These are phyloP conservation scores for Penicillium corylophilum DNA, from an alignment of 2,329 filamentous ascomycete species.

Conservation along the genomic window DNA sequence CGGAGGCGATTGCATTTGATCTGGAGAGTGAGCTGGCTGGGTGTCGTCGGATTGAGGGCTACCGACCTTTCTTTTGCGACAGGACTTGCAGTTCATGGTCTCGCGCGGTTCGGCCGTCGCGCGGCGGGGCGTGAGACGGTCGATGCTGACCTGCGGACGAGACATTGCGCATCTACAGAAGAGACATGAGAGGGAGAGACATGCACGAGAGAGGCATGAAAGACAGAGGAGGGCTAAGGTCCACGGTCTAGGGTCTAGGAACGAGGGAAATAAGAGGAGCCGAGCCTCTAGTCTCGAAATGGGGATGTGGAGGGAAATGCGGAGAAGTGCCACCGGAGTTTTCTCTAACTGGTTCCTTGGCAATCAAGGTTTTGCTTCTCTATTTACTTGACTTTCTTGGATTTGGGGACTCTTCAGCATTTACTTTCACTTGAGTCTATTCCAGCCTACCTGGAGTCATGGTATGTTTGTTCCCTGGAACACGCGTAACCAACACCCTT, in stretches of 20 bases:
- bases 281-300: background rate
- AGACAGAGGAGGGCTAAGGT: background rate
- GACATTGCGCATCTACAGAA: conserved; percentile 52
- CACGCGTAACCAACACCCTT: background rate
- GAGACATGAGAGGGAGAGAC: conserved; percentile 4
- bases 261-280: background rate
- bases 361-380: background rate
- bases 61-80: conserved; percentile 81
- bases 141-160: conserved; percentile 76
- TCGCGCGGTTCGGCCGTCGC: conserved; percentile 75
- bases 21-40: conserved; percentile 44
- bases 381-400: background rate
- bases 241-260: background rate
- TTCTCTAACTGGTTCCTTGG: background rate
- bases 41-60: conserved; percentile 4
- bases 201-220: background rate
- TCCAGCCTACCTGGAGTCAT: no score
- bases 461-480: no score
- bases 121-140: conserved; percentile 70
- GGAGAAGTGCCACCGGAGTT: conserved; percentile 23
- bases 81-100: conserved; percentile 95
- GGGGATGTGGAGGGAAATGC: conserved; percentile 17
- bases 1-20: conserved; percentile 89
- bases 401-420: background rate
- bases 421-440: no score